Percentiles rank a stretch among this genome's conserved stretches.
Evolutionary conservation across 345 rosid species (phyloP).

Genomic region (Capsella bursapastoris): DNA sequence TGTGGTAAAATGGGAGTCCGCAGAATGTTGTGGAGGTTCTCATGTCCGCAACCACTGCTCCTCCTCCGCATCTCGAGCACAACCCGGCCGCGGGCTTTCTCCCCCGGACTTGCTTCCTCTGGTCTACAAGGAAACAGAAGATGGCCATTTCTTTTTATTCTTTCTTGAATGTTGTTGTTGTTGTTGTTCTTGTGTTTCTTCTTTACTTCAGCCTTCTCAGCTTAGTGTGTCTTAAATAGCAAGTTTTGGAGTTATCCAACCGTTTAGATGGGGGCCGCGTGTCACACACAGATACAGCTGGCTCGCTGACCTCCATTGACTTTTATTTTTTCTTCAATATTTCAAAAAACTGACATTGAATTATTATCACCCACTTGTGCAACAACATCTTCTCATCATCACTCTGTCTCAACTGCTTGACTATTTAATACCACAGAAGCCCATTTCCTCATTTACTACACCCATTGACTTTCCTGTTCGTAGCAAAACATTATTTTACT

Average conservation of each 20-base stretch:
- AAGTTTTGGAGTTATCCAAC: slow-evolving; percentile 16
- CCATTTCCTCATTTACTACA: slow-evolving; percentile 36
- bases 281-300: slow-evolving; percentile 35
- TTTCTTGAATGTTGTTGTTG: neutral
- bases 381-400: slow-evolving; percentile 17
- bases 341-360: slow-evolving; percentile 9
- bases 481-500: slow-evolving; percentile 4
- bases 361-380: slow-evolving; percentile 37
- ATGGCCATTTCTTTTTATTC: slow-evolving; percentile 56
- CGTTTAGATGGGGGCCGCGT: slow-evolving; percentile 32
- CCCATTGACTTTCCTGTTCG: slow-evolving; percentile 31
- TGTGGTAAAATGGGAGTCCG: slow-evolving; percentile 81
- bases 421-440: slow-evolving; percentile 32
- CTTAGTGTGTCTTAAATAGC: slow-evolving; percentile 34
- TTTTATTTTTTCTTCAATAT: neutral
- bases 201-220: neutral
- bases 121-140: slow-evolving; percentile 88
- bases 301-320: slow-evolving; percentile 38
- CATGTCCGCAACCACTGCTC: slow-evolving; percentile 98
- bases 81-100: slow-evolving; percentile 92
- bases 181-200: neutral
- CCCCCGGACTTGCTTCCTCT: slow-evolving; percentile 67
- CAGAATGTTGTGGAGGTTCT: slow-evolving; percentile 82
- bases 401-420: slow-evolving; percentile 30
- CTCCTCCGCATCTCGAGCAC: slow-evolving; percentile 92